phyloP scores from a whole-genome alignment of 768 basidiomycete genomes.

The Calocera cornea region DNA sequence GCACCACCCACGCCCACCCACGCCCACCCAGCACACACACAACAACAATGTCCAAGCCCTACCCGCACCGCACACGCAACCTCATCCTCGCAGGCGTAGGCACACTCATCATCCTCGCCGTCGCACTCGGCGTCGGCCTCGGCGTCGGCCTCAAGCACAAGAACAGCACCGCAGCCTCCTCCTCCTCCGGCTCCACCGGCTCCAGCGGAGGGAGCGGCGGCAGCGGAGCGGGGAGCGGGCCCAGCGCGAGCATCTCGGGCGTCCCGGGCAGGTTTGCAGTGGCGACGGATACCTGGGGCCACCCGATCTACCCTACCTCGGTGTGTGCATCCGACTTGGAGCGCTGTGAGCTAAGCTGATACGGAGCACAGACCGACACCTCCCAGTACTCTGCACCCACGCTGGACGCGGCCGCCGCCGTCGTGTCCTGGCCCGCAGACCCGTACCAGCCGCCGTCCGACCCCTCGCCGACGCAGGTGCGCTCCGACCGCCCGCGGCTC shows the following conservation, averaged over 20 bases:
- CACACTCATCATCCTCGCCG: slow-evolving; percentile 25
- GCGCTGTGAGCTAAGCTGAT: background rate
- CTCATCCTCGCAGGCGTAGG: slow-evolving; percentile 16
- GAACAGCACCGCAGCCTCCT: slow-evolving; percentile 13
- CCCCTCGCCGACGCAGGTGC: slow-evolving; percentile 17
- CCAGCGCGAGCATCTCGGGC: slow-evolving; percentile 23
- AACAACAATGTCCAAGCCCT: background rate
- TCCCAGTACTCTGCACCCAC: slow-evolving; percentile 28
- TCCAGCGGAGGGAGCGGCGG: slow-evolving; percentile 5
- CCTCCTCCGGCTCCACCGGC: slow-evolving; percentile 9
- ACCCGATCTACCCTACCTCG: slow-evolving; percentile 15
- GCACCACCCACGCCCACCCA: no score
- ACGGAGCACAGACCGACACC: slow-evolving; percentile 20
- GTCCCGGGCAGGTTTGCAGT: slow-evolving; percentile 22
- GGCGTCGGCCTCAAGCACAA: slow-evolving; percentile 24
- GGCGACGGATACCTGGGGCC: slow-evolving; percentile 22
- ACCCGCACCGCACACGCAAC: background rate
- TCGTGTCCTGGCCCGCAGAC: slow-evolving; percentile 22
- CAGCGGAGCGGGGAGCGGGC: slow-evolving; percentile 15
- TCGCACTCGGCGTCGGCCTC: slow-evolving; percentile 30
- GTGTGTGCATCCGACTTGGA: background rate
- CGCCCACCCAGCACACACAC: background rate
- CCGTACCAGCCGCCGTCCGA: slow-evolving; percentile 11
- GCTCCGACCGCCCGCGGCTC: slow-evolving; percentile 29
- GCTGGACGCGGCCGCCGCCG: slow-evolving; percentile 17